phyloP scores from a whole-genome alignment of 2,329 filamentous ascomycete genomes.

The Sarocladium kiliense region DNA sequence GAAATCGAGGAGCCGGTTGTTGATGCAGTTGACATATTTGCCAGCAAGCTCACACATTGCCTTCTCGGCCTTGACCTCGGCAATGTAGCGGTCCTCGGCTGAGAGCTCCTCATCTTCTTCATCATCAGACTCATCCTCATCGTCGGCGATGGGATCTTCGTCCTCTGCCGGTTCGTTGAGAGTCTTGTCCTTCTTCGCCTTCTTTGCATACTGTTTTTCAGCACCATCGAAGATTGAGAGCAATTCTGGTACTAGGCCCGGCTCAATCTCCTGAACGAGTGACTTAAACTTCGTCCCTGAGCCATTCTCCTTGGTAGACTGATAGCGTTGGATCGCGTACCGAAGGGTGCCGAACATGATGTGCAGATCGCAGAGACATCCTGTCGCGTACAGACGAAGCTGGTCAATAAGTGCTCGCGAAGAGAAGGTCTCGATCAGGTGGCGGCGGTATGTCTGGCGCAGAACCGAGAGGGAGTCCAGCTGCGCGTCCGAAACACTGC shows the following conservation, averaged over 20 bases:
- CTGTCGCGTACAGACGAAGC: conserved; percentile 69
- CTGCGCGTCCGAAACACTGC: conserved; percentile 49
- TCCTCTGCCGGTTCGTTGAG: conserved; percentile 63
- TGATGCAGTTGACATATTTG: conserved; percentile 76
- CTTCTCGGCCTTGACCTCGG: conserved; percentile 74
- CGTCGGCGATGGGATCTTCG: conserved; percentile 66
- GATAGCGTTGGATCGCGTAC: conserved; percentile 40
- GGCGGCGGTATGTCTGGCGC: conserved; percentile 53
- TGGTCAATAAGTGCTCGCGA: conserved; percentile 68
- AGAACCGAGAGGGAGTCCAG: conserved; percentile 55
- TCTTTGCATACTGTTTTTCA: conserved; percentile 74
- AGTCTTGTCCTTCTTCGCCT: conserved; percentile 48
- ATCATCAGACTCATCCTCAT: conserved; percentile 45
- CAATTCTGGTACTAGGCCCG: conserved; percentile 60
- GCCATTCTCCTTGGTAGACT: conserved; percentile 17
- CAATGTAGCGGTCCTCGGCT: conserved; percentile 54
- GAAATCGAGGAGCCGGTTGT: conserved; percentile 68
- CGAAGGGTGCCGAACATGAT: conserved; percentile 72
- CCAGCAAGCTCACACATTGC: conserved; percentile 79
- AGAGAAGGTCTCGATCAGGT: conserved; percentile 63
- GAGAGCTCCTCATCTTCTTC: conserved; percentile 52
- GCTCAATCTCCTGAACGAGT: conserved; percentile 64
- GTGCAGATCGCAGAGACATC: conserved; percentile 76
- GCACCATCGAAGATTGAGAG: conserved; percentile 71
- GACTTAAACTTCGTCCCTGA: conserved; percentile 25